These are phyloP conservation scores for Vitis hybrid DNA, from an alignment of 177 flowering plant species.

Conservation along the genomic window DNA sequence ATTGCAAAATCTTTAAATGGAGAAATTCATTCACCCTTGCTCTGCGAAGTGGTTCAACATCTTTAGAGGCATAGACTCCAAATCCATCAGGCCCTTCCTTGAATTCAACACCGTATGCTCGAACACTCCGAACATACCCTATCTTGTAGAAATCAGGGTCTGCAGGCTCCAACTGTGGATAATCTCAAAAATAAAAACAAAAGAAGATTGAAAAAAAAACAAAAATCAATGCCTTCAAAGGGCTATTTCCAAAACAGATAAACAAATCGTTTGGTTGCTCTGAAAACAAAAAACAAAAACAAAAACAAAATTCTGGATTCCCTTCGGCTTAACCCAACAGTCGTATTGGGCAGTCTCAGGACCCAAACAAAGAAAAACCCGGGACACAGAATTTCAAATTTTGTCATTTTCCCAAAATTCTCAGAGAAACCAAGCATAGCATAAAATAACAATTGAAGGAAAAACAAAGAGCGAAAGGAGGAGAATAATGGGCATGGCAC, in stretches of 20 bases:
- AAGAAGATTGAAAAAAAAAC: neutral
- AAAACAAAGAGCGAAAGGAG: neutral
- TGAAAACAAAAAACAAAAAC: neutral
- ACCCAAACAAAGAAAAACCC: no score
- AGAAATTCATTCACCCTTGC: conserved; percentile 59
- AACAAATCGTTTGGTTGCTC: neutral
- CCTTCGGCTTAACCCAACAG: no score
- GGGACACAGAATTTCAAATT: no score
- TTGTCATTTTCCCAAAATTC: no score
- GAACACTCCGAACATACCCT: conserved; percentile 73
- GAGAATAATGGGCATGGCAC: neutral
- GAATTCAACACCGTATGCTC: conserved; percentile 92
- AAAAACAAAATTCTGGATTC: neutral
- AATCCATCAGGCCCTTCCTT: conserved; percentile 95
- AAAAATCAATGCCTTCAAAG: neutral
- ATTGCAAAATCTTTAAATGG: neutral
- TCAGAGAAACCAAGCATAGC: neutral
- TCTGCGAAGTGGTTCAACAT: conserved; percentile 80
- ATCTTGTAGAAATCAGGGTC: conserved; percentile 97
- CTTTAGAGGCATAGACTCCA: conserved; percentile 91
- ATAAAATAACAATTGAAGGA: no score
- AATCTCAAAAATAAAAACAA: neutral
- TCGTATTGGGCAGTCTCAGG: no score
- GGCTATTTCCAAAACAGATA: neutral
- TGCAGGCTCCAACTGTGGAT: conserved; percentile 66